Evolutionary conservation across 2,329 filamentous ascomycete species (phyloP), one percentile per base, ranked within the genome.

Genomic region (Botrytis aclada): DNA sequence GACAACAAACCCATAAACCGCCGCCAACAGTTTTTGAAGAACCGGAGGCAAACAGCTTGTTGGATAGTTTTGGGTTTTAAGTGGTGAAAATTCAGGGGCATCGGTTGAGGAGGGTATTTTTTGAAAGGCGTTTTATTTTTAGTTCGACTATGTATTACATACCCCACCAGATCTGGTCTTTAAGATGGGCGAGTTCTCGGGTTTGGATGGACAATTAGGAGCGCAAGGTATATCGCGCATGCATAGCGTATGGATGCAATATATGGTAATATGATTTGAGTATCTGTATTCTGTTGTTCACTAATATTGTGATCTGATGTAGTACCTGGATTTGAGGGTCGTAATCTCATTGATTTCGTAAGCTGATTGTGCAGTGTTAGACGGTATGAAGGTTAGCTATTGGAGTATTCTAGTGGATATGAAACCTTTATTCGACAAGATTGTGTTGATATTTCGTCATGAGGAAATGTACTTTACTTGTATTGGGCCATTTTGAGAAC

Each of bases 51-150:
- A 93, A 89, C 81, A 95, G 93, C 74, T 83, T 99, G 80, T 85
- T 98, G 78, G 95, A 98, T 85, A 95, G 89, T 81, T 98, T 98
- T 86, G 95, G 95, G 1, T 96, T 98, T 80, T 98, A 82, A 73
- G 34, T 9, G 51, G 3, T 56, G 51, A 16, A 56, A 56, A 56
- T 32, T 3, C 51, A 56, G 51, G n/a, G 51, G 51, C n/a, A 56
- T 29, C 7, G n/a, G 18, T 60, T 20, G 29, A 45, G 67, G 29
- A 32, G 29, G 4, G 18, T 20, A 32, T 69, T 69, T 25, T 56
- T 12, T 1, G 51, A 29, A 69, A 32, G 65, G 65, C 47, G 65
- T 69, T 56, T 12, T 18, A 56, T 37, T 67, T 39, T 67, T 25
- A 69, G 6, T 67, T 41, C 51, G 22, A 8, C 32, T 32, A 39